A percentile compares a stretch with the other conserved stretches of the same genome.
These are phyloP conservation scores for Myriosclerotinia curreyana DNA, from an alignment of 2,329 filamentous ascomycete genomes.

Conservation along the genomic window DNA sequence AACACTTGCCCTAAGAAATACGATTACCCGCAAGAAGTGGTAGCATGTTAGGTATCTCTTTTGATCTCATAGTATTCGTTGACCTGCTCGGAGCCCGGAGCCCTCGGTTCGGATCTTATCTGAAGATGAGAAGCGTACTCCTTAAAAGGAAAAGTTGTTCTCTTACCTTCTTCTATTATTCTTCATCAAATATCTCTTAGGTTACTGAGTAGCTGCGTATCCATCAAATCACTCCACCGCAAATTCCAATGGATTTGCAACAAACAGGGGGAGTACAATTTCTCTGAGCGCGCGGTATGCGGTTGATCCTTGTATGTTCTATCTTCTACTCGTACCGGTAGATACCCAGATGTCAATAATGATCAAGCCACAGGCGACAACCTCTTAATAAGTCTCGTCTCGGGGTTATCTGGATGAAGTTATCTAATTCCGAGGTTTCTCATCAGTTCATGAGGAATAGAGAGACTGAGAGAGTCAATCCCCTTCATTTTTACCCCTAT, in stretches of 20 bases:
- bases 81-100: too few relatives aligned
- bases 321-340: neutral
- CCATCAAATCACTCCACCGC: slow-evolving; percentile 9
- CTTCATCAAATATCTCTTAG: neutral
- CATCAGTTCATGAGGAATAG: neutral
- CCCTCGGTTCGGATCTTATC: too few relatives aligned
- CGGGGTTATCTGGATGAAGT: slow-evolving; percentile 9
- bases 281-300: slow-evolving; percentile 9
- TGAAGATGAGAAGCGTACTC: neutral
- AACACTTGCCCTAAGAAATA: too few relatives aligned
- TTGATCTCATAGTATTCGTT: neutral
- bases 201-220: neutral
- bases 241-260: slow-evolving; percentile 9
- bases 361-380: slow-evolving; percentile 11
- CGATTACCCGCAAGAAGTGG: neutral
- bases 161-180: neutral
- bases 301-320: neutral
- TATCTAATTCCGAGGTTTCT: slow-evolving; percentile 8
- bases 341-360: neutral
- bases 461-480: neutral
- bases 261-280: slow-evolving; percentile 3
- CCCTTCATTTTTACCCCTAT: slow-evolving; percentile 5
- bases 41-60: too few relatives aligned
- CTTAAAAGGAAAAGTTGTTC: neutral
- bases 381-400: slow-evolving; percentile 8